These are phyloP conservation scores for Cercospora zeae-maydis DNA, from an alignment of 2,329 filamentous ascomycete species.

Conservation along the genomic window DNA sequence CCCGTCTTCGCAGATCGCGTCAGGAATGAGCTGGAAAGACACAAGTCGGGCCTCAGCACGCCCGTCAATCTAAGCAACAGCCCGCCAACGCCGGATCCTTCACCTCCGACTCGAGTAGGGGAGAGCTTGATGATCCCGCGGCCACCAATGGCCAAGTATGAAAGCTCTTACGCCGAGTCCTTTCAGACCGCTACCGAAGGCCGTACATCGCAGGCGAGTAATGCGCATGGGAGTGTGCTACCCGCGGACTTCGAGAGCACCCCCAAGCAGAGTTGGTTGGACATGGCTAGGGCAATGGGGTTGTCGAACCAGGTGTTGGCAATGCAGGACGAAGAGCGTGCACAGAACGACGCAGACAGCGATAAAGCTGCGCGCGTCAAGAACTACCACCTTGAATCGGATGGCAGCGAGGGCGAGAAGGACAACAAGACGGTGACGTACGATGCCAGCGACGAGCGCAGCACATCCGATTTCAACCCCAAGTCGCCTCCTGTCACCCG, in stretches of 20 bases:
- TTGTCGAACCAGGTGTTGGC: constrained; percentile 10
- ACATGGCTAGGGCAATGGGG: constrained; percentile 10
- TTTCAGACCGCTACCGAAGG: constrained; percentile 48
- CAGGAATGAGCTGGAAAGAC: constrained; percentile 38
- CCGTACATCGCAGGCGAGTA: constrained; percentile 32
- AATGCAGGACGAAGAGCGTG: constrained; percentile 5
- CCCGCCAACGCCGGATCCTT: constrained; percentile 38
- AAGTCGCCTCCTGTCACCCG: constrained; percentile 15
- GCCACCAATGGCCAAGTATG: constrained; percentile 24
- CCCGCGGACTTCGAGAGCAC: constrained; percentile 4
- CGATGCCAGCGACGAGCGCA: constrained; percentile 14
- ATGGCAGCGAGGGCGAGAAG: constrained; percentile 21
- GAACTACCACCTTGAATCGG: constrained; percentile 24
- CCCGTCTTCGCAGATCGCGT: constrained; percentile 43
- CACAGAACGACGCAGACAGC: constrained; percentile 10
- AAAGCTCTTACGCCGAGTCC: constrained; percentile 46
- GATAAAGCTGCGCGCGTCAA: constrained; percentile 16
- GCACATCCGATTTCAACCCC: not conserved
- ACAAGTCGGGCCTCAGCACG: constrained; percentile 41
- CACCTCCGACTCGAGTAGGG: constrained; percentile 29
- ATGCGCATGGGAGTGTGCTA: constrained; percentile 30
- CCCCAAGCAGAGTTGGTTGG: constrained; percentile 15
- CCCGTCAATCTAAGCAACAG: constrained; percentile 39
- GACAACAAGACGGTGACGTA: constrained; percentile 4
- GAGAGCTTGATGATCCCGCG: constrained; percentile 22